Evolutionary conservation across 1,139 yeast species (phyloP).

Genomic region (Protomyces inouyei): DNA sequence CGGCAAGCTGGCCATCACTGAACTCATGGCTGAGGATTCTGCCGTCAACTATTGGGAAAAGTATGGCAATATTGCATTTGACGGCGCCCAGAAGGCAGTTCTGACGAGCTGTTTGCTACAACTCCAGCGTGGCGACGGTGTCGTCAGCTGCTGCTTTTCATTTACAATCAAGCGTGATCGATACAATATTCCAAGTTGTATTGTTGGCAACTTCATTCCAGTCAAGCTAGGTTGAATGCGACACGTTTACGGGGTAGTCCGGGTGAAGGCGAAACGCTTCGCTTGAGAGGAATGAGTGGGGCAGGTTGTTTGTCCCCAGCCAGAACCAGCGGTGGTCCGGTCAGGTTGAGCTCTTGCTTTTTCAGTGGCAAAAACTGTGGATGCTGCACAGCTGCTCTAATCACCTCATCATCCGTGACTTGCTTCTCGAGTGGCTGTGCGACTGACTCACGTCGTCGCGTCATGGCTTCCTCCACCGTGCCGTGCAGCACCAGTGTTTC

Average conservation of each 20-base stretch:
- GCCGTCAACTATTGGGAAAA: constrained; percentile 99
- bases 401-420: constrained; percentile 9
- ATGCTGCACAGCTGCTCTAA: constrained; percentile 4
- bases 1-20: constrained; percentile 88
- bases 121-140: constrained; percentile 62
- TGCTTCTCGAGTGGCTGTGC: background rate
- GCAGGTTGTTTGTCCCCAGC: background rate
- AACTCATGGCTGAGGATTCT: constrained; percentile 91
- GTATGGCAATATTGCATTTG: constrained; percentile 94
- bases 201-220: constrained; percentile 93
- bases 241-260: background rate
- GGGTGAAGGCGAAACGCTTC: background rate
- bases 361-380: constrained; percentile 1
- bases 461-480: constrained; percentile 65
- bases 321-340: background rate
- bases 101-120: constrained; percentile 84
- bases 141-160: constrained; percentile 72
- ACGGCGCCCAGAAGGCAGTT: constrained; percentile 92
- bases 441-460: constrained; percentile 37
- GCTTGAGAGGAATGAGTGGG: background rate
- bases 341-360: background rate
- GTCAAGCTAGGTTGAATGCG: constrained; percentile 38
- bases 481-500: constrained; percentile 59
- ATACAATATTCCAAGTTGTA: constrained; percentile 92
- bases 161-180: constrained; percentile 90